Evolutionary conservation across 306 rosid species (phyloP).

Genomic region (Gillenia trifoliata): DNA sequence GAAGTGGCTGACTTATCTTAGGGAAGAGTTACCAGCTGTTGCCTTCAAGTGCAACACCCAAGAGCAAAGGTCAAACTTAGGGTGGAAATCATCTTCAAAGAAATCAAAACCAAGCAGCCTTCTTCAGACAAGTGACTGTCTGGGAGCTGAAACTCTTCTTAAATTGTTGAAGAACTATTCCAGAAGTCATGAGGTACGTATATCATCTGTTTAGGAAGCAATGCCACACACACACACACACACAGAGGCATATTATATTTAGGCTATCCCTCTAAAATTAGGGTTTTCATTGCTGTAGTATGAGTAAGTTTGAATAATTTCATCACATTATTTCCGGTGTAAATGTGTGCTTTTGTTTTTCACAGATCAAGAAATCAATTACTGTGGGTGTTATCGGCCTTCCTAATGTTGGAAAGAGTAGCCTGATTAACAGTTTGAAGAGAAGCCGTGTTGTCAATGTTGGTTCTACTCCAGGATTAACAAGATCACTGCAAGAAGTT

Average conservation of each 20-base stretch:
- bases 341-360: conserved; percentile 16
- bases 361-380: conserved; percentile 86
- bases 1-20: conserved; percentile 89
- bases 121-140: conserved; percentile 85
- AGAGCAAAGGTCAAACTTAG: conserved; percentile 86
- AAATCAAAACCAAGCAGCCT: conserved; percentile 53
- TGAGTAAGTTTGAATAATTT: neutral
- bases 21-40: conserved; percentile 96
- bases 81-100: conserved; percentile 83
- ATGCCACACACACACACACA: neutral
- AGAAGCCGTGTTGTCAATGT: conserved; percentile 72
- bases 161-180: conserved; percentile 94
- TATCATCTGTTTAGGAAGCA: neutral
- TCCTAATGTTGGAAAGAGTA: conserved; percentile 98
- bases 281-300: neutral
- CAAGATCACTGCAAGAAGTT: conserved; percentile 91
- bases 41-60: conserved; percentile 98
- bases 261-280: neutral
- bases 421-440: conserved; percentile 85
- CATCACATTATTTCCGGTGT: neutral
- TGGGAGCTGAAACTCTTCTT: conserved; percentile 91
- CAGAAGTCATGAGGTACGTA: conserved; percentile 82
- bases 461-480: conserved; percentile 86
- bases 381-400: conserved; percentile 92
- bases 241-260: neutral